Evolutionary conservation across 2,329 filamentous ascomycete species (phyloP).

Genomic region (Periconia sp.): DNA sequence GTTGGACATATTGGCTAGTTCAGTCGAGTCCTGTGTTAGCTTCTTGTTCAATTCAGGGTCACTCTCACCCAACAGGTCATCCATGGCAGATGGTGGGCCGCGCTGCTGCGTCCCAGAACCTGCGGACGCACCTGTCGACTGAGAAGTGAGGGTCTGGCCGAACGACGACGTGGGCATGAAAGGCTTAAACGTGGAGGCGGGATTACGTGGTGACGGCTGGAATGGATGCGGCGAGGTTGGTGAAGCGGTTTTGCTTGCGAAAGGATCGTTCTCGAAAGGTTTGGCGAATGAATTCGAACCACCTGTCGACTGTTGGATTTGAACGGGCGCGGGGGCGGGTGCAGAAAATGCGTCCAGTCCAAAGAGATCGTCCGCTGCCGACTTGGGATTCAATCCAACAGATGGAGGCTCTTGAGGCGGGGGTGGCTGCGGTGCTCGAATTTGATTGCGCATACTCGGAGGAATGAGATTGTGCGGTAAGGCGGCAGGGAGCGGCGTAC

Average conservation of each 20-base stretch:
- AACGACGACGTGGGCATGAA: conserved; percentile 93
- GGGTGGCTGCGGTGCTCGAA: conserved; percentile 50
- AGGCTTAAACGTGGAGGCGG: conserved; percentile 71
- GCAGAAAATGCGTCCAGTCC: conserved; percentile 74
- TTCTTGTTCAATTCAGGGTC: conserved; percentile 88
- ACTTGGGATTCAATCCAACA: conserved; percentile 59
- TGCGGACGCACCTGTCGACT: conserved; percentile 68
- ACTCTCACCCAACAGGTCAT: conserved; percentile 88
- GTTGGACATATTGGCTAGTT: conserved; percentile 93
- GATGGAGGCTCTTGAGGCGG: conserved; percentile 40
- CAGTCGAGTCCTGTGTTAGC: conserved; percentile 83
- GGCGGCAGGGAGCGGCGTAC: conserved; percentile 70
- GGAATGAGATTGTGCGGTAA: conserved; percentile 82
- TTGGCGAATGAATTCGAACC: conserved; percentile 58
- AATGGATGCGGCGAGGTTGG: conserved; percentile 57
- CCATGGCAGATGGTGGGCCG: conserved; percentile 57
- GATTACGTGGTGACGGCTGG: conserved; percentile 48
- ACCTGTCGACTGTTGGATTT: conserved; percentile 72
- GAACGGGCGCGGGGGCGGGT: conserved; percentile 50
- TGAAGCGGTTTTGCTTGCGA: conserved; percentile 55
- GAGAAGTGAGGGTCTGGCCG: conserved; percentile 76
- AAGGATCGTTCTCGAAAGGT: conserved; percentile 62
- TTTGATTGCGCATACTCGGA: conserved; percentile 74
- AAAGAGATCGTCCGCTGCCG: conserved; percentile 91
- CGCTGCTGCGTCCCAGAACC: conserved; percentile 46